Conservation (phyloP, 208 protist species). For the Wallacemonas sp. region DNA sequence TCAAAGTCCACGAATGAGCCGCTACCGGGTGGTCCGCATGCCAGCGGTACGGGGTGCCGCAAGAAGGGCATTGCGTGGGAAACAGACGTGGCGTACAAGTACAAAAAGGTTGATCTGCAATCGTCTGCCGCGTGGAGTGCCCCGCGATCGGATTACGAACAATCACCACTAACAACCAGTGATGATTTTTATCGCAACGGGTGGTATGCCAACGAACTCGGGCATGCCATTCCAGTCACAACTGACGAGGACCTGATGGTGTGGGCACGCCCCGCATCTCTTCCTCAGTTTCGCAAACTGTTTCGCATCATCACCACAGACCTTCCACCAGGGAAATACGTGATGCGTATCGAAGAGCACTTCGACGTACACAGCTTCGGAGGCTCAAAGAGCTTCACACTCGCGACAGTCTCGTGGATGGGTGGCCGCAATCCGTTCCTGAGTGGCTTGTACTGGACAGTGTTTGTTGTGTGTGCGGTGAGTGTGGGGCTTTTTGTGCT, state of each 20-base stretch:
- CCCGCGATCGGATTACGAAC: constrained; percentile 30
- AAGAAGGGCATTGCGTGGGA: constrained; percentile 95
- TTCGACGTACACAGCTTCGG: constrained; percentile 91
- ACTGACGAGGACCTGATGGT: constrained; percentile 98
- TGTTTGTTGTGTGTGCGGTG: constrained; percentile 87
- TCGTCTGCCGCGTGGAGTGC: constrained; percentile 58
- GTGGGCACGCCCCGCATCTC: constrained; percentile 96
- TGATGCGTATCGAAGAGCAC: constrained; percentile 88
- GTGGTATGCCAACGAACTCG: constrained; percentile 84
- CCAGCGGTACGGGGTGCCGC: constrained; percentile 37
- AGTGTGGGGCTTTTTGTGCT: constrained; percentile 71
- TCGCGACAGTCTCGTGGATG: constrained; percentile 94
- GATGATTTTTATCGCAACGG: constrained; percentile 78
- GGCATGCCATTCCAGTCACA: constrained; percentile 78
- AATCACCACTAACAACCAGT: constrained; percentile 36
- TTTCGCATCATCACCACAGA: constrained; percentile 90
- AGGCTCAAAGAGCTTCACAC: constrained; percentile 95
- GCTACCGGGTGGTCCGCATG: constrained; percentile 18
- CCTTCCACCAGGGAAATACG: constrained; percentile 86
- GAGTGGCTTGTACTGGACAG: constrained; percentile 89
- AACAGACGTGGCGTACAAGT: constrained; percentile 89
- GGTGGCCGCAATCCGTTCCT: constrained; percentile 96
- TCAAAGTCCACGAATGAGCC: constrained; percentile 60
- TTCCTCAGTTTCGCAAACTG: constrained; percentile 98
- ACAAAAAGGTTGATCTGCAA: constrained; percentile 56